Evolutionary conservation across 306 rosid species (phyloP), one percentile per base, ranked within the genome.

Genomic region (Sicyos edulis): DNA sequence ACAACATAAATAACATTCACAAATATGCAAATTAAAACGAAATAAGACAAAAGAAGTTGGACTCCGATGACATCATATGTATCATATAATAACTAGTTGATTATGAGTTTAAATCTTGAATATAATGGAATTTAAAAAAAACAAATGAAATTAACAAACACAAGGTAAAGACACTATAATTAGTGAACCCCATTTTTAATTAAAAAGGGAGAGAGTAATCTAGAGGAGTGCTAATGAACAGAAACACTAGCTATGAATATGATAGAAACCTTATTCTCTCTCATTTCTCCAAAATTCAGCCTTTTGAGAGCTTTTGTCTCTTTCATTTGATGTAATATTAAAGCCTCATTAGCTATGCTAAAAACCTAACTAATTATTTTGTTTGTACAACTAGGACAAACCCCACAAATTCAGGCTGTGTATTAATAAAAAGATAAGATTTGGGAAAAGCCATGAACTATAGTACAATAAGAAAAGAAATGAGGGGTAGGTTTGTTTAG

Each of bases 351-450:
- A 37, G 44, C 7, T 37, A 37, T 42, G 11, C 10, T 42, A 42
- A 42, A 42, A 16, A 22, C 17, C 15, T 11, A 61, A 32, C 7
- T 61, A 32, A 61, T 61, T 61, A 32, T 32, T 29, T 61, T 61
- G 47, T 61, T 11, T 58, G 67, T 32, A 26, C n/a, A 6, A 32
- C 67, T 61, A 19, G 14, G 20, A 61, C 67, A 61, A 60, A 60
- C 8, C 21, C 67, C 67, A 44, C 6, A 61, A 61, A 16, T 61
- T 61, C 47, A 8, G 45, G 22, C 3, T 26, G 2, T 29, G 12
- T 58, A 10, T 7, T 6, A 6, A 54, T n/a, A 54, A 54, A 32
- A 17, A 54, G 24, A 16, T 54, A 17, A 54, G 2, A 5, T 42
- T 6, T 42, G 47, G 47, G 8, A 42, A 42, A 40, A 40, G 0